Percentiles rank a stretch among this genome's conserved stretches.
These are phyloP conservation scores for Rhododendron mucronatum DNA, from an alignment of 148 eudicot genomes.

Conservation along the genomic window DNA sequence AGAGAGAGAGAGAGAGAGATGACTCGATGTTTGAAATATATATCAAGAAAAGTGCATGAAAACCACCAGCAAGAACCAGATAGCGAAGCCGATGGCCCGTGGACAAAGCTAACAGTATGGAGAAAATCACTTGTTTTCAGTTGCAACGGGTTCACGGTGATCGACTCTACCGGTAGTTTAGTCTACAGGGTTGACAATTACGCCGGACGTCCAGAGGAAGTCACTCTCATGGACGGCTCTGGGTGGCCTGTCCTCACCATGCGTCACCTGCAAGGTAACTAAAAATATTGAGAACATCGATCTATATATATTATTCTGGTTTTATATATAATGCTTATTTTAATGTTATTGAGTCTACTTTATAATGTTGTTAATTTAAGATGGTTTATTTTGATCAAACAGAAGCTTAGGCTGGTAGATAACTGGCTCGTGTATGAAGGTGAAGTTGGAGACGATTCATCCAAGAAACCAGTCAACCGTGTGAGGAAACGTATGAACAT, in stretches of 20 bases:
- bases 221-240: conserved; percentile 69
- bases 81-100: background rate
- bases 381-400: background rate
- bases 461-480: conserved; percentile 24
- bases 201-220: conserved; percentile 31
- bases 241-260: conserved; percentile 58
- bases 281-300: background rate
- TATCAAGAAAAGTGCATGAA: conserved; percentile 30
- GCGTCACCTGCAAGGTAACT: conserved; percentile 64
- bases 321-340: too few relatives aligned
- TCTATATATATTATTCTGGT: too few relatives aligned
- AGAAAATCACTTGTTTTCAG: conserved; percentile 59
- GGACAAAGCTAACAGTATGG: conserved; percentile 67
- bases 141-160: conserved; percentile 74
- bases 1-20: conserved; percentile 11
- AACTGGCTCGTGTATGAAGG: conserved; percentile 68
- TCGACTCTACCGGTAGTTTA: conserved; percentile 55
- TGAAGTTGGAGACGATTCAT: conserved; percentile 23
- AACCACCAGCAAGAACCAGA: conserved; percentile 5
- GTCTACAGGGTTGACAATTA: conserved; percentile 75
- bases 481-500: conserved; percentile 40
- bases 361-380: background rate
- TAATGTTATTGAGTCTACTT: too few relatives aligned
- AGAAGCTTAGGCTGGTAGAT: conserved; percentile 47
- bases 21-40: conserved; percentile 26